Percentiles rank a stretch among this genome's conserved stretches.
Evolutionary conservation across 805 yeast species (phyloP).

Genomic region (Kazachstania kunashirensis): DNA sequence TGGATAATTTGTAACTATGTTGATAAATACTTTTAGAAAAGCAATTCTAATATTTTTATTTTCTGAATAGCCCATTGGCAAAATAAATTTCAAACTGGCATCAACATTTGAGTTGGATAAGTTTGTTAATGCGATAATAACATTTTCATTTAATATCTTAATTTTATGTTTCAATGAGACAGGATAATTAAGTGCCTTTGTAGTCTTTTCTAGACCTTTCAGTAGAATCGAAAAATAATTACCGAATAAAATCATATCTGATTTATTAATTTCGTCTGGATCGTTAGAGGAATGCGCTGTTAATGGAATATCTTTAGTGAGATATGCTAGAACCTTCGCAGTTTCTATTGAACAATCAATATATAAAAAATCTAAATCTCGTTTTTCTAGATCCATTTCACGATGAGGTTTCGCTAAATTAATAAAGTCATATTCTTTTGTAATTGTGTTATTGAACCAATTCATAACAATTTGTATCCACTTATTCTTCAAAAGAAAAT

Average conservation of each 20-base stretch:
- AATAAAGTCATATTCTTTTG: slow-evolving; percentile 27
- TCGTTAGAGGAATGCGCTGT: slow-evolving; percentile 47
- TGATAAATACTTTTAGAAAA: slow-evolving; percentile 64
- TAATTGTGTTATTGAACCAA: slow-evolving; percentile 45
- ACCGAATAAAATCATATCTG: slow-evolving; percentile 53
- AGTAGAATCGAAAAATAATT: slow-evolving; percentile 56
- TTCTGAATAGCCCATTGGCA: slow-evolving; percentile 67
- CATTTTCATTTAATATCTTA: slow-evolving; percentile 45
- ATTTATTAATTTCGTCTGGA: slow-evolving; percentile 41
- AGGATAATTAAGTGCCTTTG: slow-evolving; percentile 25
- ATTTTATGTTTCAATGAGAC: slow-evolving; percentile 40
- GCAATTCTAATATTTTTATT: slow-evolving; percentile 56
- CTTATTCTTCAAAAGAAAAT: slow-evolving; percentile 37
- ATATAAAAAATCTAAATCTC: slow-evolving; percentile 38
- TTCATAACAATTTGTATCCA: slow-evolving; percentile 38
- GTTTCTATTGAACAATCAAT: slow-evolving; percentile 52
- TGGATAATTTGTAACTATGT: slow-evolving; percentile 37
- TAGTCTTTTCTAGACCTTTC: slow-evolving; percentile 32
- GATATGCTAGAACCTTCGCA: slow-evolving; percentile 44
- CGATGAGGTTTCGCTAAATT: slow-evolving; percentile 21
- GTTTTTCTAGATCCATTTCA: slow-evolving; percentile 24
- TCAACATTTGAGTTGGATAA: slow-evolving; percentile 61
- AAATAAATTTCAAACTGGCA: slow-evolving; percentile 61
- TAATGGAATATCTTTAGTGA: slow-evolving; percentile 44
- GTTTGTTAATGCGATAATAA: slow-evolving; percentile 56